Conservation (phyloP, 345 rosid species). For the Pistacia integerrima region DNA sequence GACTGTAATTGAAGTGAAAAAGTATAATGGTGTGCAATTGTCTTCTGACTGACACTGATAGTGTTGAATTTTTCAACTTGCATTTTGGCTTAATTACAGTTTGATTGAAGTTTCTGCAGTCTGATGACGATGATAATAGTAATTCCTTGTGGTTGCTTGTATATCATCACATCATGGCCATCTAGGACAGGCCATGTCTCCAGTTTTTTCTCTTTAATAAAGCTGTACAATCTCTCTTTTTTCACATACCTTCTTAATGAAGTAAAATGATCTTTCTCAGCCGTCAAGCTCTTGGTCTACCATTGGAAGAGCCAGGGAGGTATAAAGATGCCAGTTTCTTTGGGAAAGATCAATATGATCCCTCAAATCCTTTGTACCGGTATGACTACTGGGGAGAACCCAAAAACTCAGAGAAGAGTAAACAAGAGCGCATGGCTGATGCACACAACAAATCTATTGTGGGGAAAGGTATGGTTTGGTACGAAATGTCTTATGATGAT, state of each 20-base stretch:
- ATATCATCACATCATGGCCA: background rate
- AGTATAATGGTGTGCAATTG: background rate
- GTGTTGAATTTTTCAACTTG: background rate
- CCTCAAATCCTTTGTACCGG: slow-evolving; percentile 70
- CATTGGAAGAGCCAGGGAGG: slow-evolving; percentile 93
- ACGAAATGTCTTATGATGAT: slow-evolving; percentile 81
- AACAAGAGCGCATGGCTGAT: slow-evolving; percentile 67
- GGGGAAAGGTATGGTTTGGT: slow-evolving; percentile 85
- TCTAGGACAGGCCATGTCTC: background rate
- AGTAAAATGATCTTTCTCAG: slow-evolving; percentile 36
- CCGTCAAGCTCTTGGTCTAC: slow-evolving; percentile 84
- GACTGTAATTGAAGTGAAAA: background rate
- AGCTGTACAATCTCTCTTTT: slow-evolving; percentile 2
- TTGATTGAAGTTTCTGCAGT: background rate
- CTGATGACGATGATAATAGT: background rate
- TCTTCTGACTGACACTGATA: background rate
- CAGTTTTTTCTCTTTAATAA: background rate
- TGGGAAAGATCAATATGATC: slow-evolving; percentile 89
- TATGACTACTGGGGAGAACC: slow-evolving; percentile 98
- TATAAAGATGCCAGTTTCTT: slow-evolving; percentile 77
- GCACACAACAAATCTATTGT: slow-evolving; percentile 81
- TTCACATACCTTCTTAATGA: background rate
- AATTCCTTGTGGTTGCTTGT: background rate
- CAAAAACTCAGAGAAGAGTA: slow-evolving; percentile 83
- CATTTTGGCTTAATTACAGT: background rate